Base-by-base conservation (phyloP, 305 asterid species). In the Plantago coronopus region DNA sequence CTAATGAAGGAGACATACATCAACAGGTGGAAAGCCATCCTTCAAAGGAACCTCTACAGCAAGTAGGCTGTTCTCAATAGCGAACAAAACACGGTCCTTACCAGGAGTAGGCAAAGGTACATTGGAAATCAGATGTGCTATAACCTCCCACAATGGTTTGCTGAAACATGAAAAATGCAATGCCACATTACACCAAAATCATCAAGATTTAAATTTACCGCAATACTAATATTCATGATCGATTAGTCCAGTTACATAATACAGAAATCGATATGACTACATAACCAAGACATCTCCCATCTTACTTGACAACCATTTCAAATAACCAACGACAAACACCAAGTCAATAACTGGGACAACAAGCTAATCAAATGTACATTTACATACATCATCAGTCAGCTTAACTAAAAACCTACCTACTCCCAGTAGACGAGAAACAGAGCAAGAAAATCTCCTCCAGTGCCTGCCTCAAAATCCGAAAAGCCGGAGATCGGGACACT, bases 71-170 rank as follows among this genome's bases (percentile, higher is more conserved):
- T 85, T 82, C 78, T 87, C 95, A 50, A 93, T 68, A 25, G 96
- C 73, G 78, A 93, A 93, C 59, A 93, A 74, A 61, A 87, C 95
- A 50, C 87, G 76, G 51, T 87, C 97, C 76, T 82, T 89, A 68
- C 99, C 99, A 76, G 95, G 97, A 44, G 82, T 79, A 71, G 99
- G 99, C 78, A 89, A 71, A 73, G 96, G 97, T 48, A 89, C 89
- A 76, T 83, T 79, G 74, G 94, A 87, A 42, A 93, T 87, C 50
- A 88, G 17, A 81, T 66, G 69, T 56, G 94, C 87, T 48, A 93
- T 75, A 62, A 86, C 81, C 54, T 89, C 95, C 99, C 99, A 93
- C 64, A 93, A 76, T 34, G 94, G 99, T 80, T 81, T 83, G 89
- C 97, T 93, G 91, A 81, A 93, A 84, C 16, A 55, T 7, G 15